phyloP scores from a whole-genome alignment of 2,329 filamentous ascomycete genomes.

The Talaromyces sp. region DNA sequence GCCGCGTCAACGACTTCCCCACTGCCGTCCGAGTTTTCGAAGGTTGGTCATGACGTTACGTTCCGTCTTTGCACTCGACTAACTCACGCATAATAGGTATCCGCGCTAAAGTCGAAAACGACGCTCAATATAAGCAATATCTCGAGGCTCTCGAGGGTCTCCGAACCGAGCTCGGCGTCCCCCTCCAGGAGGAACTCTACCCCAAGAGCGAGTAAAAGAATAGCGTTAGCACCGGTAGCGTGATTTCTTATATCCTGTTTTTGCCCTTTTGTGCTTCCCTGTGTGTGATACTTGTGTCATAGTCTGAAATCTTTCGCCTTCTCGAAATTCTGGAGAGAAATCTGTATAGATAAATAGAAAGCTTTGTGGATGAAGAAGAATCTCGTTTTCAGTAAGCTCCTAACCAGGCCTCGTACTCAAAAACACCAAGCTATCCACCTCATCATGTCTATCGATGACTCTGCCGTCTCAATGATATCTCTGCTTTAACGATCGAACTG shows the following conservation, averaged over 20 bases:
- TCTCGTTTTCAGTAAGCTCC: not conserved
- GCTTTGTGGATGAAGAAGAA: slow-evolving; percentile 15
- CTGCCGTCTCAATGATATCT: no score
- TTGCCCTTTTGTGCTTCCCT: slow-evolving; percentile 15
- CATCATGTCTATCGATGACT: no score
- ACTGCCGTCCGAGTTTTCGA: slow-evolving; percentile 98
- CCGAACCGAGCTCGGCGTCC: slow-evolving; percentile 87
- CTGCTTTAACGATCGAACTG: no score
- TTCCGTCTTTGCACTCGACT: not conserved
- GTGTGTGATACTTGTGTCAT: slow-evolving; percentile 10
- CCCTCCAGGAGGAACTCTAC: slow-evolving; percentile 89
- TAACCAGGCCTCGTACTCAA: not conserved
- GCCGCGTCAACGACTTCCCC: slow-evolving; percentile 96
- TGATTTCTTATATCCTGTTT: slow-evolving; percentile 22
- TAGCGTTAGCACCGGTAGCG: not conserved
- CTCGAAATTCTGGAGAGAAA: slow-evolving; percentile 14
- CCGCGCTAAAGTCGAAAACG: slow-evolving; percentile 99
- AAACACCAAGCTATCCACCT: not conserved
- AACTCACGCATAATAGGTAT: slow-evolving; percentile 60
- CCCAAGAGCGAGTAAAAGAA: slow-evolving; percentile 52
- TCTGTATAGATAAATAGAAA: slow-evolving; percentile 21
- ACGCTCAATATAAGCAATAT: slow-evolving; percentile 93
- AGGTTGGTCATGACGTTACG: slow-evolving; percentile 58
- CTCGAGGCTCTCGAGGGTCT: slow-evolving; percentile 87
- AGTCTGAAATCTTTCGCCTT: slow-evolving; percentile 16